Percentiles rank a stretch among this genome's conserved stretches.
Conservation (phyloP, 257 asterid species). For the Buddleja alternifolia region DNA sequence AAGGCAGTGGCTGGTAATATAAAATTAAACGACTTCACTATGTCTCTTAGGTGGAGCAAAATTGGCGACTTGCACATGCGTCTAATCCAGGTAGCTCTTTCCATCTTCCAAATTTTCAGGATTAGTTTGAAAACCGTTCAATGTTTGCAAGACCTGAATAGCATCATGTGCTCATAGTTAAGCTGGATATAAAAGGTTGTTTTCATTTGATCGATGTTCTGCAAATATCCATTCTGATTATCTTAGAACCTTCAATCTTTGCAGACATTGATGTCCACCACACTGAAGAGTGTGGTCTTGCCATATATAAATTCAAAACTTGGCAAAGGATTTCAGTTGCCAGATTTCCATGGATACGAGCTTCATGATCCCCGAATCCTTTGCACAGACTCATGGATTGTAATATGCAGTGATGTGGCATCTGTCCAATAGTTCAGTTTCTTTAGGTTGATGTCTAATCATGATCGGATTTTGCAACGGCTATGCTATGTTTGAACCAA, state of each 20-base stretch:
- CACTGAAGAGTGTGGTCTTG: slow-evolving; percentile 62
- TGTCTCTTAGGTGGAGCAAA: slow-evolving; percentile 84
- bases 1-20: slow-evolving; percentile 59
- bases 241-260: not conserved
- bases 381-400: slow-evolving; percentile 59
- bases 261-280: slow-evolving; percentile 66
- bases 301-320: slow-evolving; percentile 73
- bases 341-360: slow-evolving; percentile 64
- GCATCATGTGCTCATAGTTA: no score
- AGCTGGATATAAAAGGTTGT: no score
- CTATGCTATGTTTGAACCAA: no score
- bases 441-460: not conserved
- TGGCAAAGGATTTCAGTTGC: slow-evolving; percentile 59
- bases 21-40: slow-evolving; percentile 58
- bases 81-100: slow-evolving; percentile 68
- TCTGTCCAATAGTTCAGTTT: not conserved
- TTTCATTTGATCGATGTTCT: no score
- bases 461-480: not conserved
- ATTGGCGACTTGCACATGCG: slow-evolving; percentile 78
- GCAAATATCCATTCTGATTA: no score
- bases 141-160: not conserved
- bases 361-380: slow-evolving; percentile 60
- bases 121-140: not conserved
- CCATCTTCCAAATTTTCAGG: not conserved
- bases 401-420: slow-evolving; percentile 44